phyloP scores from a whole-genome alignment of 1,284 basidiomycete species.

The Tremellales sp. region DNA sequence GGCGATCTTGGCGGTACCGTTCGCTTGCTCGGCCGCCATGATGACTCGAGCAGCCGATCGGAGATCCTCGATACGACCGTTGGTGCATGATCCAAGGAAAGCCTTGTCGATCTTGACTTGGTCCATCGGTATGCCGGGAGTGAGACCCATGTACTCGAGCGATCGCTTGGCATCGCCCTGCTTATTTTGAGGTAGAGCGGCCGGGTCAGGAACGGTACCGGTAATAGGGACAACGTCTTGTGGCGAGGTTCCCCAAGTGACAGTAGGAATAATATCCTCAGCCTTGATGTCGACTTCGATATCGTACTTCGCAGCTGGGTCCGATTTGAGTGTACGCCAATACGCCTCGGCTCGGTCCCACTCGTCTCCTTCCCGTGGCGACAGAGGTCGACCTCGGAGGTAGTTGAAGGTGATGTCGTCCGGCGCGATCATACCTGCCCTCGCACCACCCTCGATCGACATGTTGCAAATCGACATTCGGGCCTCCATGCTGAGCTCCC shows the following conservation, averaged over 20 bases:
- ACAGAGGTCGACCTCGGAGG: constrained; percentile 77
- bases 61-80: constrained; percentile 92
- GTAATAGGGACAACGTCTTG: constrained; percentile 88
- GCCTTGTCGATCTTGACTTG: constrained; percentile 85
- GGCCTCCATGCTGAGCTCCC: constrained; percentile 88
- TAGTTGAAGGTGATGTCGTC: constrained; percentile 88
- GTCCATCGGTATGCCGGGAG: constrained; percentile 76
- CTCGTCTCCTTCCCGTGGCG: constrained; percentile 69
- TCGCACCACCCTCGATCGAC: constrained; percentile 94
- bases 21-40: constrained; percentile 50
- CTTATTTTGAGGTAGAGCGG: constrained; percentile 64
- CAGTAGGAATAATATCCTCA: constrained; percentile 86
- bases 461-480: constrained; percentile 98
- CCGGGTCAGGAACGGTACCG: constrained; percentile 77
- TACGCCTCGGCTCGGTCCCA: constrained; percentile 88
- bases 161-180: constrained; percentile 73
- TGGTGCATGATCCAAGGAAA: constrained; percentile 96
- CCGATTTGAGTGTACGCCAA: constrained; percentile 80
- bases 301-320: constrained; percentile 87
- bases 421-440: constrained; percentile 92
- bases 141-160: constrained; percentile 87
- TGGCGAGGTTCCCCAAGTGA: constrained; percentile 95
- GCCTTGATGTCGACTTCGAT: constrained; percentile 79
- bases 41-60: constrained; percentile 83
- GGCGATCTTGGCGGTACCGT: constrained; percentile 60